Base-by-base conservation (phyloP, 805 yeast species). In the Hanseniaspora lachancei region DNA sequence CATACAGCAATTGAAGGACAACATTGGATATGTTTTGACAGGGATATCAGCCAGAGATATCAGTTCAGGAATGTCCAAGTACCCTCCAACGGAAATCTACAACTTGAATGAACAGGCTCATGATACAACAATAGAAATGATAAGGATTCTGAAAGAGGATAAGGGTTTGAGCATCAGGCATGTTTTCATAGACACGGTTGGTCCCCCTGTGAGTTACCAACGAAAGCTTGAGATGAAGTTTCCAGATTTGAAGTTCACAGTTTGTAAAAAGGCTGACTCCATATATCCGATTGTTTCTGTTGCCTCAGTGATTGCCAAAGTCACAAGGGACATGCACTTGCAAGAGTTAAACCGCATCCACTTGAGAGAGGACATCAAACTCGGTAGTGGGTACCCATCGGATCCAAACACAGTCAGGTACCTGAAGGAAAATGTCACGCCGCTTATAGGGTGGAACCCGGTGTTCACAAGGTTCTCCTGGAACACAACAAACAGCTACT, bases 101-200 rank as follows among this genome's bases (percentile, higher is more conserved):
- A 91, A 91, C 64, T 72, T 93, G 66, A 93, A 95, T 66, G 95
- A 85, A 62, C 98, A 93, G 68, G 98, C 98, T 0, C 97, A 93
- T 64, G 95, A 89, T 63, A 82, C 95, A 0, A 93, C 99, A 0
- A 89, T 89, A 64, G 80, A 72, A 16, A 70, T 93, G 58, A 88
- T 93, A 41, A 77, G 77, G 58, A 79, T 77, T 12, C 82, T 86
- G 0, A 40, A 86, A 5, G 38, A 49, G 5, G 77, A 75, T 34
- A 69, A 72, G 38, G 85, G 86, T 0, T 82, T 86, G 7, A 76
- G 79, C 41, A 65, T 93, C 6, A 75, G 72, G 29, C 87, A 87
- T 64, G 77, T 89, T 0, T 93, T 77, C 66, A 89, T 93, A 5
- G 99, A 93, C 66, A 93, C 99, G 0, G 98, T 93, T 43, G 99